Evolutionary conservation across 73 alveolate genomes (phyloP).

Genomic region (Paramecium pentaurelia): DNA sequence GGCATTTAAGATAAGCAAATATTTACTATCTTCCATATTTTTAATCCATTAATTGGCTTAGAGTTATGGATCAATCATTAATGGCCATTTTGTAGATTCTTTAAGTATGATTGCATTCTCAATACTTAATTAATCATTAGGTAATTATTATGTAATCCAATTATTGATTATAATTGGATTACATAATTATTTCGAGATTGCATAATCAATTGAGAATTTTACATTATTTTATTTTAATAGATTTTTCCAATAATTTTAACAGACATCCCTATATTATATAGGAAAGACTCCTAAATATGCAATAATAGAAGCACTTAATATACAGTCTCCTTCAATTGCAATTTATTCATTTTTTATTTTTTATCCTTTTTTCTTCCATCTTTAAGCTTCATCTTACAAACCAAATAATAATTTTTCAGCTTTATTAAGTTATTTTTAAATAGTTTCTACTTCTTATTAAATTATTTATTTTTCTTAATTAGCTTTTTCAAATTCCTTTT

Average conservation of each 20-base stretch:
- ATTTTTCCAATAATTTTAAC: constrained; percentile 88
- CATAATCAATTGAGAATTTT: constrained; percentile 66
- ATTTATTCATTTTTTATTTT: constrained; percentile 72
- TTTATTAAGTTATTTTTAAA: constrained; percentile 80
- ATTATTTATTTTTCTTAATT: constrained; percentile 81
- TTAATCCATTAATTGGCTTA: constrained; percentile 96
- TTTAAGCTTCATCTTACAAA: constrained; percentile 96
- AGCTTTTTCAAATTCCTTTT: constrained; percentile 91
- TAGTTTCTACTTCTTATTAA: constrained; percentile 86
- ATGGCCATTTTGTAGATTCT: constrained; percentile 98
- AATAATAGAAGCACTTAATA: constrained; percentile 96
- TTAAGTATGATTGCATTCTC: constrained; percentile 97
- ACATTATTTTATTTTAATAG: constrained; percentile 60
- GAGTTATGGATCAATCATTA: constrained; percentile 98
- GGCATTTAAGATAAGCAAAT: constrained; percentile 76
- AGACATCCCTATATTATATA: constrained; percentile 89
- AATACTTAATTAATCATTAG: constrained; percentile 92
- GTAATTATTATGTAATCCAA: constrained; percentile 92
- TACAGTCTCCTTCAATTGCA: constrained; percentile 95
- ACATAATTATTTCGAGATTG: constrained; percentile 88
- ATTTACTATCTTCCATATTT: constrained; percentile 79
- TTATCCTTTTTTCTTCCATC: constrained; percentile 85
- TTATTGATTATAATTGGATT: constrained; percentile 96
- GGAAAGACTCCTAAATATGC: constrained; percentile 99
- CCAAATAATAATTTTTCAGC: constrained; percentile 97